Conservation (phyloP, 1,284 basidiomycete genomes). For the Trametes polyzona region DNA sequence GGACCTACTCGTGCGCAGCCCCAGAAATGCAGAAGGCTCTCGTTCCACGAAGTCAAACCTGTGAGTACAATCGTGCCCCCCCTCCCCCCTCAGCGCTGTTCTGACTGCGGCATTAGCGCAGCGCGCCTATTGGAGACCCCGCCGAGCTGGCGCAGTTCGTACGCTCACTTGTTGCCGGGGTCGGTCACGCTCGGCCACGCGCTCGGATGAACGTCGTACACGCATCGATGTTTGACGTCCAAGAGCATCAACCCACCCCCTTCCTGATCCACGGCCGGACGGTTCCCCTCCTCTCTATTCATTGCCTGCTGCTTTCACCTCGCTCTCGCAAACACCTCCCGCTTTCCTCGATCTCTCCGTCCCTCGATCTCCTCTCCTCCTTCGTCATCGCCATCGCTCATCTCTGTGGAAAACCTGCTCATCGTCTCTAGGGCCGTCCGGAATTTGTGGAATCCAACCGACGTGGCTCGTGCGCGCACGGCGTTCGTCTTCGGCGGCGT, state of each 20-base stretch:
- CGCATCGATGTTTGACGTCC: too few species aligned
- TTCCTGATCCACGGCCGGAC: neutral
- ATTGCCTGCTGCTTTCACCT: too few species aligned
- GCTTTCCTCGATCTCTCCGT: neutral
- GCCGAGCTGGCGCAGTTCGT: slow-evolving; percentile 19
- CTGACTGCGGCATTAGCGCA: neutral
- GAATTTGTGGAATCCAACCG: neutral
- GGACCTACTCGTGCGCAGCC: neutral
- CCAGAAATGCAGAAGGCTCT: too few species aligned
- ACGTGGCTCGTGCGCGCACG: neutral
- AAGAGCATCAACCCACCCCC: too few species aligned
- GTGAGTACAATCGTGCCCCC: too few species aligned
- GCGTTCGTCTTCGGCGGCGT: neutral
- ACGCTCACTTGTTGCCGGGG: slow-evolving; percentile 15
- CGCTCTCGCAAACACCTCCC: neutral
- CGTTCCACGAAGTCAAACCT: too few species aligned
- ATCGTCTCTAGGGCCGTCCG: neutral
- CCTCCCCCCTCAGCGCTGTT: too few species aligned
- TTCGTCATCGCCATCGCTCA: neutral
- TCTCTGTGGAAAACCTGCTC: neutral
- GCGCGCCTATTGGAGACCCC: neutral
- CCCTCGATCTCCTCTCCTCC: neutral
- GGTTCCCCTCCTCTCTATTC: too few species aligned
- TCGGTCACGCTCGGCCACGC: slow-evolving; percentile 29
- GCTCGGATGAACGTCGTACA: slow-evolving; percentile 21